Evolutionary conservation across 208 protist species (phyloP).

Genomic region (Leptomonas pyrrhocoris): DNA sequence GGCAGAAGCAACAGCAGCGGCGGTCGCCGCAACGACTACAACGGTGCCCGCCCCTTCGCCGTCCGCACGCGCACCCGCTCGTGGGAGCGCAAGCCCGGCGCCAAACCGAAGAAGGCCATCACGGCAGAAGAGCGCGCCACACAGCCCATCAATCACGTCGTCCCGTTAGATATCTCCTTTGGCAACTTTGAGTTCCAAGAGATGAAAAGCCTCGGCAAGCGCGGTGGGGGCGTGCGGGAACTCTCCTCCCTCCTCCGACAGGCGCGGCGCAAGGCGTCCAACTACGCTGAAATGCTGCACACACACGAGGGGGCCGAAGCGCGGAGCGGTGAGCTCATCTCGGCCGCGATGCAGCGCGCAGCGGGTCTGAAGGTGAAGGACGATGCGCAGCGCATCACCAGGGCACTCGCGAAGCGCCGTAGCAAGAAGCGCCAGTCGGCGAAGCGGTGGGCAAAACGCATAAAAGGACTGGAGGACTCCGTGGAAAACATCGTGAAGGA

Average conservation of each 20-base stretch:
- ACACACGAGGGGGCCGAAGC: conserved; percentile 41
- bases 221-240: conserved; percentile 80
- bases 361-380: conserved; percentile 75
- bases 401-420: conserved; percentile 71
- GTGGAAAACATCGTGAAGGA: conserved; percentile 81
- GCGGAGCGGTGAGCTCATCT: conserved; percentile 63
- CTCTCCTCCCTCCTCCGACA: conserved; percentile 57
- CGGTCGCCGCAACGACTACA: conserved; percentile 13
- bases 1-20: conserved; percentile 7
- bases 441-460: conserved; percentile 74
- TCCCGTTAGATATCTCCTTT: conserved; percentile 74
- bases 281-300: conserved; percentile 48
- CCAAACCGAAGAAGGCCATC: neutral
- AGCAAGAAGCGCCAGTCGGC: conserved; percentile 84
- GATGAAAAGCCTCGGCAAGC: conserved; percentile 62
- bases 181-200: conserved; percentile 85
- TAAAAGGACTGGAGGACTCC: conserved; percentile 60
- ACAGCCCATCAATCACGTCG: conserved; percentile 34
- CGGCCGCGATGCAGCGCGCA: conserved; percentile 60
- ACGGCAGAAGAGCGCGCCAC: conserved; percentile 20
- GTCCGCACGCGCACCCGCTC: conserved; percentile 18
- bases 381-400: conserved; percentile 63
- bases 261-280: conserved; percentile 41
- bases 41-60: conserved; percentile 16
- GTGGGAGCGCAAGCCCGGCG: conserved; percentile 17